Evolutionary conservation across 2,329 filamentous ascomycete species (phyloP), one percentile per base, ranked within the genome.

Genomic region (Alternaria postmessia): DNA sequence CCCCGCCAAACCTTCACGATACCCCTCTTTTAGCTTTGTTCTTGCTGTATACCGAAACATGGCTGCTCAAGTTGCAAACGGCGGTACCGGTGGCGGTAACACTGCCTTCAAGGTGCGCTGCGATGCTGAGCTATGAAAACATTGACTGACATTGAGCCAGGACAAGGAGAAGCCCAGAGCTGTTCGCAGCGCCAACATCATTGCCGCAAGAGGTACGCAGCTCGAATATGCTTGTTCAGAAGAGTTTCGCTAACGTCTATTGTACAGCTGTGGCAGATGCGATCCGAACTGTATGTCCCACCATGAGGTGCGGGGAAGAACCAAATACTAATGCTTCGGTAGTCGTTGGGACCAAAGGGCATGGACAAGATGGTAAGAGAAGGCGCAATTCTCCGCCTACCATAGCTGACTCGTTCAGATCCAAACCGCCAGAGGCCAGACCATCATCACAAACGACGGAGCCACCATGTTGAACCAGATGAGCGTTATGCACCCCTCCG

Each of bases 401-500:
- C n/a, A 30, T 7, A 36, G 20, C 68, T 75, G 28, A 73, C 43
- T 24, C 8, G 14, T 12, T 20, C 67, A 86, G 85, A 98, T 99
- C 74, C 91, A 96, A 85, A 96, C 91, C 62, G 92, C 93, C 79
- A 97, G 93, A 83, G 95, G 94, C 82, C 92, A 96, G 81, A 97
- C 94, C 59, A 95, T 98, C 80, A 99, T 99, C 83, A 99, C 95
- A 76, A 99, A 99, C 85, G 95, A 99, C 82, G 95, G 95, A 80
- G 96, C 96, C 84, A 99, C 95, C 59, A 99, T 99, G 94, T 84
- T 99, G 77, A 96, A 92, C 84, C 94, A 94, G 85, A 98, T 99
- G 95, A 91, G 92, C 68, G 95, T 99, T 69, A 93, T 99, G 91
- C 95, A 99, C 79, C 95, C 95, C n/a, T 96, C 96, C 49, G 95